Conservation (phyloP, 176 grass and related monocot species). For the Alopecurus myosuroides region DNA sequence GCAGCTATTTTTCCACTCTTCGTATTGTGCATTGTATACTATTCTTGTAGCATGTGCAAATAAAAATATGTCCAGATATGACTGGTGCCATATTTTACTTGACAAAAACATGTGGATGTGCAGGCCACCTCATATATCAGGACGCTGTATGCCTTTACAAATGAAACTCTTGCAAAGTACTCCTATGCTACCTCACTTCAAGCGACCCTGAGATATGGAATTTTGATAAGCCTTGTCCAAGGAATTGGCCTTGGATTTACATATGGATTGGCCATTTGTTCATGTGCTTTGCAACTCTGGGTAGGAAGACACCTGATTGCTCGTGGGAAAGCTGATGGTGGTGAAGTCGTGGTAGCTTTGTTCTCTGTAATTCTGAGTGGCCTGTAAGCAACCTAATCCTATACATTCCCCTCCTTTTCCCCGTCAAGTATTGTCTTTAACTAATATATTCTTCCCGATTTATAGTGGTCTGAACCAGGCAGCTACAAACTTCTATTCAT, state of each 20-base stretch:
- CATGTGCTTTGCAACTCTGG: slow-evolving; percentile 97
- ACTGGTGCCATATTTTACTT: slow-evolving; percentile 6
- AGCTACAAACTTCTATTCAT: slow-evolving; percentile 99
- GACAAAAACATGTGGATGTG: slow-evolving; percentile 8
- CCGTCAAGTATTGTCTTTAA: background rate
- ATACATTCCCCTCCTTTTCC: background rate
- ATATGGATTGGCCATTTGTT: slow-evolving; percentile 97
- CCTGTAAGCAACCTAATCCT: slow-evolving; percentile 60
- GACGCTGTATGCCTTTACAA: slow-evolving; percentile 91
- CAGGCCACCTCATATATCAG: slow-evolving; percentile 90
- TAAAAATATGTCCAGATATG: slow-evolving; percentile 10
- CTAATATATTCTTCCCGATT: slow-evolving; percentile 20
- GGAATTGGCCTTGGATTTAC: slow-evolving; percentile 99
- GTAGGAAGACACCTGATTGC: slow-evolving; percentile 81
- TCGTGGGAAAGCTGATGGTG: slow-evolving; percentile 81
- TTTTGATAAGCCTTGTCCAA: slow-evolving; percentile 99
- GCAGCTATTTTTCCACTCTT: slow-evolving; percentile 5
- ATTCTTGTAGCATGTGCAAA: slow-evolving; percentile 10
- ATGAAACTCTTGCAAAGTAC: slow-evolving; percentile 98
- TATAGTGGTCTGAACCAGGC: slow-evolving; percentile 96
- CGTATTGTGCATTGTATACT: background rate
- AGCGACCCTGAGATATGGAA: slow-evolving; percentile 92
- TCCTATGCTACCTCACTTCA: slow-evolving; percentile 99
- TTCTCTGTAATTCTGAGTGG: slow-evolving; percentile 97
- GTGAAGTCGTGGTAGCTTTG: slow-evolving; percentile 89